Evolutionary conservation across 495 filamentous ascomycete genomes (phyloP), one percentile per base, ranked within the genome.

Genomic region (Penicillium cinerascens): DNA sequence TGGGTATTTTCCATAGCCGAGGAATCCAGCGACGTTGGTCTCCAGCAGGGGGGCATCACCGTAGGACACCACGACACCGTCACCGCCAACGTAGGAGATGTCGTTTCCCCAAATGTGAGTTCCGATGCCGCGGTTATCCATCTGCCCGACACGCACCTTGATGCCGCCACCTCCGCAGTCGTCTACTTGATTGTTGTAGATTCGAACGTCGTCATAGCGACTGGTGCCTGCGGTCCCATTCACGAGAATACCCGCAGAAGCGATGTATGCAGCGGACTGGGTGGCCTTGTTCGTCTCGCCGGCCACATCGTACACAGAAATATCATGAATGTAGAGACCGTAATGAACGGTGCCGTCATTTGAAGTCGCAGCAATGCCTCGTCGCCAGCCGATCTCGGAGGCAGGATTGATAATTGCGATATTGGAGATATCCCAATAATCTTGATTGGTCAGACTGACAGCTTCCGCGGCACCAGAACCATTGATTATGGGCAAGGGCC

Each of bases 121-220:
- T 3, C 26, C 25, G 22, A 7, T 42, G n/a, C 43, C 51, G 13
- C 38, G 51, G 23, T 54, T 54, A 16, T 47, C 38, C 43, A 54
- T 47, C 37, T 54, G 51, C 10, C 51, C 51, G 15, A 54, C 43
- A 44, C 51, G 51, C 2, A 54, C 51, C 17, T 54, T 54, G 43
- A 54, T 54, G 10, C 51, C 44, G 3, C 51, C 51, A n/a, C 51
- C 51, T 3, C 51, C 51, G 16, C 51, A 54, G 26, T 54, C 43
- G n/a, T 47, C 47, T 1, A 54, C 16, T 2, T 33, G 42, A 20
- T 47, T 54, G 36, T 47, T 33, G 21, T 54, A 47, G 13, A 54
- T 25, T 20, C 42, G 23, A 6, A 54, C 51, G 18, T 54, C 51
- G n/a, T 54, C 51, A 47, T 47, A 54, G 37, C 51, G 51, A 29